phyloP scores from a whole-genome alignment of 306 rosid genomes.

The Dalbergia cochinchinensis region DNA sequence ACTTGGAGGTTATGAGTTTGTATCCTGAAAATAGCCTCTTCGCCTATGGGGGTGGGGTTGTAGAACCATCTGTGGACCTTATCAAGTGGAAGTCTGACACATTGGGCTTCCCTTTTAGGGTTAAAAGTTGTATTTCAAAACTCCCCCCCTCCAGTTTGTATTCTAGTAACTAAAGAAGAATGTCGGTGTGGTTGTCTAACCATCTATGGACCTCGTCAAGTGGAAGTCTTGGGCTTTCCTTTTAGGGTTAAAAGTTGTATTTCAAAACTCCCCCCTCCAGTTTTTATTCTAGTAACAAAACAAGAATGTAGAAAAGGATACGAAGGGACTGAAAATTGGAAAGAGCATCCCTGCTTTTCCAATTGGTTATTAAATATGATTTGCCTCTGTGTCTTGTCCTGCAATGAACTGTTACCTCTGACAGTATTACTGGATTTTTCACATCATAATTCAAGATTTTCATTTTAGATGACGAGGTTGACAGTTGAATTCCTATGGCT shows the following conservation, averaged over 20 bases:
- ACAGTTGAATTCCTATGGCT: constrained; percentile 28
- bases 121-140: constrained; percentile 2
- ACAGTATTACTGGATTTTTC: not conserved
- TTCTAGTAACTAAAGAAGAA: not conserved
- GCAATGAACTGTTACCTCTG: not conserved
- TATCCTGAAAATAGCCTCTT: not conserved
- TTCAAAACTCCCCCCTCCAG: not conserved
- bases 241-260: constrained; percentile 4
- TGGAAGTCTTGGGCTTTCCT: not conserved
- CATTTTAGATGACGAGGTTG: constrained; percentile 8
- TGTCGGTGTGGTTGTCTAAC: not conserved
- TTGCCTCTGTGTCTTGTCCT: not conserved
- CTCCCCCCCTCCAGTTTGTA: not conserved
- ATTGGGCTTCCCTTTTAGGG: not conserved
- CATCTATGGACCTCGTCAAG: not conserved
- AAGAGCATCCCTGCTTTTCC: not conserved
- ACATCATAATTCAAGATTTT: not conserved
- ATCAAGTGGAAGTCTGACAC: not conserved
- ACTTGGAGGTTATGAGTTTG: not conserved
- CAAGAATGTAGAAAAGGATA: constrained; percentile 1
- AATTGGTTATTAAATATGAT: not conserved
- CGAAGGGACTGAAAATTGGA: not conserved
- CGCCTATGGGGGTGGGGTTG: not conserved
- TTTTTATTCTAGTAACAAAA: constrained; percentile 16
- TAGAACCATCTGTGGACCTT: not conserved